Percentiles rank a stretch among this genome's conserved stretches.
These are phyloP conservation scores for Aspergillus floridensis DNA, from an alignment of 2,329 filamentous ascomycete species.

Conservation along the genomic window DNA sequence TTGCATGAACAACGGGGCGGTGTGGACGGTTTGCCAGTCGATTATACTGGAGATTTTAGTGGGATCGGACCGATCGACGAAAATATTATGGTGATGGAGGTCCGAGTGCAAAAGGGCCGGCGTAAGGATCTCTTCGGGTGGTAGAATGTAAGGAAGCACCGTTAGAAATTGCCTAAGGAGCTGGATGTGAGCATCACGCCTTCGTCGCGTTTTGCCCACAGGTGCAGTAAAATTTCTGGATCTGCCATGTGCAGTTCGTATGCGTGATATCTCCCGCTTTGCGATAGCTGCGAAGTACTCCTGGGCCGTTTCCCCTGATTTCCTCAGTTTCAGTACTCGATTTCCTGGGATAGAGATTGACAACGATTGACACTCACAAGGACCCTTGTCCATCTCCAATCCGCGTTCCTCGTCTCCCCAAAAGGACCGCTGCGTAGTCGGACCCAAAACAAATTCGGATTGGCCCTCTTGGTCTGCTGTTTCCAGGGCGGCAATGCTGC, in stretches of 20 bases:
- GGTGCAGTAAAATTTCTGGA: not conserved
- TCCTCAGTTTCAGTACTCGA: conserved; percentile 1
- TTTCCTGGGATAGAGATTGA: not conserved
- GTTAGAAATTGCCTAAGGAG: conserved; percentile 21
- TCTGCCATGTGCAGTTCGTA: conserved; percentile 5
- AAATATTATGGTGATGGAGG: conserved; percentile 37
- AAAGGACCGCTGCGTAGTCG: conserved; percentile 15
- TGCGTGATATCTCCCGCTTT: conserved; percentile 18
- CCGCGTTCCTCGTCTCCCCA: conserved; percentile 12
- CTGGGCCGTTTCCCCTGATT: conserved; percentile 17
- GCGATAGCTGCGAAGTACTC: conserved; percentile 20
- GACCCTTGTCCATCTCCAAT: conserved; percentile 15
- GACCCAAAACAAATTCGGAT: conserved; percentile 19
- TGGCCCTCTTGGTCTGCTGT: not conserved
- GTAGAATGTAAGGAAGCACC: conserved; percentile 22
- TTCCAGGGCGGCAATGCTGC: not conserved
- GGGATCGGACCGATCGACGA: conserved; percentile 26
- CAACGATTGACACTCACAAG: conserved; percentile 11
- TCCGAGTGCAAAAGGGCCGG: conserved; percentile 22
- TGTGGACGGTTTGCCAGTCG: conserved; percentile 25
- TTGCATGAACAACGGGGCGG: conserved; percentile 28
- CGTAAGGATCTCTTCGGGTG: conserved; percentile 5
- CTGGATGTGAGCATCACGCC: conserved; percentile 14
- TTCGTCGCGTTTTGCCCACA: not conserved
- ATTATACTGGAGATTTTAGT: conserved; percentile 26